Evolutionary conservation across 2,329 filamentous ascomycete genomes (phyloP), one percentile per base, ranked within the genome.

Genomic region (Fusarium fujikuroi): DNA sequence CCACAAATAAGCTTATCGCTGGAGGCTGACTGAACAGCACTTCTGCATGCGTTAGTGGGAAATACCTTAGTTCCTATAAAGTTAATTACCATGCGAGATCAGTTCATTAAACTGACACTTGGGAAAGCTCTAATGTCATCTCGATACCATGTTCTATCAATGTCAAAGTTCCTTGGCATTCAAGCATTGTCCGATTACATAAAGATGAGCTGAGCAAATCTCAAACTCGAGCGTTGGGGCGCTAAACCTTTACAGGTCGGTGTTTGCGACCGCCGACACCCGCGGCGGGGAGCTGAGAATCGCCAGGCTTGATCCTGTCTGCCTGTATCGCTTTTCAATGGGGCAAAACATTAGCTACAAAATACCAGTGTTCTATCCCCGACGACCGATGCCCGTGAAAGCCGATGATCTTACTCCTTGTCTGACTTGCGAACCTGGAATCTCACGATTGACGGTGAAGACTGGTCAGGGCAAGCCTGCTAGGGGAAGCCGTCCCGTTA

Each of bases 1-100:
- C 44, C n/a, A 30, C 28, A 30, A 40, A 60, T 52, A 66, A 66
- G 62, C 62, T 67, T 67, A 66, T 60, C 19, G 32, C 18, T 12
- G 23, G 37, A 19, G 16, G 23, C n/a, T 60, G 44, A n/a, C 12
- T 40, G 21, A 40, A 30, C 10, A 28, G 15, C n/a, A 30, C 37
- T 39, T 44, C 36, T 63, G 44, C n/a, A n/a, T 65, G 34, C 62
- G 25, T 54, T 46, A 56, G 63, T 30, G 39, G 43, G 3, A 44
- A 21, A 36, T 12, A 36, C 32, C 12, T 32, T 32, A 4, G 42
- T 37, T 10, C 15, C 10, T 14, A 21, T 7, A 16, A 16, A 32
- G 30, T 28, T 36, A 28, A 47, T 47, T 28, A 58, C 23, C 19
- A 36, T 25, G 16, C 54, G 30, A 49, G 40, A 49, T 58, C 54